Evolutionary conservation across 2,329 filamentous ascomycete genomes (phyloP).

Genomic region (Aspergillus latus): DNA sequence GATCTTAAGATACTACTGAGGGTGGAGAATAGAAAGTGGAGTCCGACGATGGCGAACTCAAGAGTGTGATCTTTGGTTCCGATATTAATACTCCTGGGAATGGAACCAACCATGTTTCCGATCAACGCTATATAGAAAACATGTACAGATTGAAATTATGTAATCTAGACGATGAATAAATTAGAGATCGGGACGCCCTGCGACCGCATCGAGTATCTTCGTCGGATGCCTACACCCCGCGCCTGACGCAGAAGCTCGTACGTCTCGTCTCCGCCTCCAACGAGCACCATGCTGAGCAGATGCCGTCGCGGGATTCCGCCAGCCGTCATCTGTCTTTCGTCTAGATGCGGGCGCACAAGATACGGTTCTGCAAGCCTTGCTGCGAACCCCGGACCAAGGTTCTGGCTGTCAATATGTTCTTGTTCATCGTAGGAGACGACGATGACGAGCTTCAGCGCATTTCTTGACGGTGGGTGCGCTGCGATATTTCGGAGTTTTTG

Average conservation of each 20-base stretch:
- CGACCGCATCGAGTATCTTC: slow-evolving; percentile 77
- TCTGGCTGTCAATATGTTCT: slow-evolving; percentile 17
- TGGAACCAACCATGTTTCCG: neutral
- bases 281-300: slow-evolving; percentile 79
- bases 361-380: slow-evolving; percentile 38
- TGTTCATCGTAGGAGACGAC: slow-evolving; percentile 65
- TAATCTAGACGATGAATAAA: slow-evolving; percentile 63
- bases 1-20: neutral
- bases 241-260: slow-evolving; percentile 64
- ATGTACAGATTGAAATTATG: neutral
- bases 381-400: slow-evolving; percentile 19
- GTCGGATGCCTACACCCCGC: slow-evolving; percentile 70
- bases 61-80: neutral
- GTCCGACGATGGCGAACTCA: neutral
- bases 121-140: neutral
- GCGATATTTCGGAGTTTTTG: slow-evolving; percentile 85
- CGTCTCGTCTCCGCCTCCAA: slow-evolving; percentile 67
- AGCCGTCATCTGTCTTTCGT: slow-evolving; percentile 69
- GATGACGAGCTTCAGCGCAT: slow-evolving; percentile 75
- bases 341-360: slow-evolving; percentile 68
- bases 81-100: neutral
- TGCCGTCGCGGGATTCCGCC: slow-evolving; percentile 68
- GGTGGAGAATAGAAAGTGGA: slow-evolving; percentile 2
- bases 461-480: slow-evolving; percentile 61
- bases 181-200: slow-evolving; percentile 78